phyloP scores from a whole-genome alignment of 108 stramenopile genomes.

The Cyclostephanos invisitatus region DNA sequence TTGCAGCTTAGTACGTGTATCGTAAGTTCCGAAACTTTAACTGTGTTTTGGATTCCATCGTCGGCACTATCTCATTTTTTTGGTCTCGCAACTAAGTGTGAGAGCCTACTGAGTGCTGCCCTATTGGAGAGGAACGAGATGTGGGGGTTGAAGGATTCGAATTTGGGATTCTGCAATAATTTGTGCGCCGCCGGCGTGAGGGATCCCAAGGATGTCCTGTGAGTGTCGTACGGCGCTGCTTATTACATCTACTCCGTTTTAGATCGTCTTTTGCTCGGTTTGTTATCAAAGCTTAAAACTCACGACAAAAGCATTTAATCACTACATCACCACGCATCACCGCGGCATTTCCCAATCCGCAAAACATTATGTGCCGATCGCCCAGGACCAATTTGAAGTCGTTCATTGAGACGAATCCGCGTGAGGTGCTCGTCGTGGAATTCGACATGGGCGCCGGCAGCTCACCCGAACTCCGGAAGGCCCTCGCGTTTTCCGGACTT shows the following conservation, averaged over 20 bases:
- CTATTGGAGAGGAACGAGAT: conserved; percentile 15
- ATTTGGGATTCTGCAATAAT: conserved; percentile 48
- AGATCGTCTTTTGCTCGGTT: no score
- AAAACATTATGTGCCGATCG: neutral
- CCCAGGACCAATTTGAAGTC: neutral
- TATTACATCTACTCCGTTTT: no score
- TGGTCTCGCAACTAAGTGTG: no score
- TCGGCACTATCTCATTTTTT: no score
- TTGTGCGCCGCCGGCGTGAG: conserved; percentile 54
- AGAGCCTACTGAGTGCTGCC: conserved; percentile 1
- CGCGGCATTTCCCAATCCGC: no score
- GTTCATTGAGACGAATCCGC: conserved; percentile 41
- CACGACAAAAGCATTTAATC: neutral
- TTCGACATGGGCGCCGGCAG: conserved; percentile 56
- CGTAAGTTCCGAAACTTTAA: no score
- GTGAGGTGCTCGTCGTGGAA: conserved; percentile 60
- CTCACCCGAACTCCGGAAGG: conserved; percentile 12
- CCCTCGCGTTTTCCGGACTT: conserved; percentile 25
- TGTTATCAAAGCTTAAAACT: no score
- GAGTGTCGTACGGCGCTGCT: neutral
- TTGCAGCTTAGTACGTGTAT: conserved; percentile 62
- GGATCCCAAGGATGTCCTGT: conserved; percentile 11
- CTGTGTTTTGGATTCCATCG: no score
- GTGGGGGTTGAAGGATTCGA: neutral
- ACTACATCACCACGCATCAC: no score